A percentile compares a stretch with the other conserved stretches of the same genome.
Evolutionary conservation across 306 rosid species (phyloP).

Genomic region (Cicer judaicum): DNA sequence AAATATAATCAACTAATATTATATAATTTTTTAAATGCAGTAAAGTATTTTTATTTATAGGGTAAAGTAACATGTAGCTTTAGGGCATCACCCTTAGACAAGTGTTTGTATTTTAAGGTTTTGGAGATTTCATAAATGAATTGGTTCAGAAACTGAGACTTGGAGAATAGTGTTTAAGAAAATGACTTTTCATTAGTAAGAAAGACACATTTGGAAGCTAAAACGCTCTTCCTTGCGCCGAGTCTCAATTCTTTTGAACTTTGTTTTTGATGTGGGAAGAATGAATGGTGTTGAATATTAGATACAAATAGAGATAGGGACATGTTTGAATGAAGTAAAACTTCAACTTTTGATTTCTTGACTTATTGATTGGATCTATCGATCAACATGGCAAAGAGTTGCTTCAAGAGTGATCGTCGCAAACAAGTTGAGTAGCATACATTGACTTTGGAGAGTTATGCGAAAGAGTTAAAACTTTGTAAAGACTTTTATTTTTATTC

Average conservation of each 20-base stretch:
- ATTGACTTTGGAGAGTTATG: slow-evolving; percentile 41
- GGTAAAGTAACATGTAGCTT: too few species aligned
- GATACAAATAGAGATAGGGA: not conserved
- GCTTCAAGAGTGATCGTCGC: not conserved
- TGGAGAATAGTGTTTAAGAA: slow-evolving; percentile 30
- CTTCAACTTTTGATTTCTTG: slow-evolving; percentile 33
- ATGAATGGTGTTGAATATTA: slow-evolving; percentile 12
- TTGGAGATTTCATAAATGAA: not conserved
- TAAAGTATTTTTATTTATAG: too few species aligned
- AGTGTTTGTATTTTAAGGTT: slow-evolving; percentile 17
- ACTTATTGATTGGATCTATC: not conserved
- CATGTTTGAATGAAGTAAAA: slow-evolving; percentile 11
- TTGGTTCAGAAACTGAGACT: slow-evolving; percentile 39
- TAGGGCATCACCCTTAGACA: too few species aligned
- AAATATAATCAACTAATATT: too few species aligned
- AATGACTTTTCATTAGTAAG: slow-evolving; percentile 38
- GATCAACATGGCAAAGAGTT: slow-evolving; percentile 1
- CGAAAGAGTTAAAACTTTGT: not conserved
- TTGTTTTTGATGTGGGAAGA: slow-evolving; percentile 18
- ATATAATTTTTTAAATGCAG: too few species aligned
- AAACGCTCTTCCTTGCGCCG: not conserved
- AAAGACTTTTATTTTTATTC: not conserved
- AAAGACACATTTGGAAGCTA: slow-evolving; percentile 30
- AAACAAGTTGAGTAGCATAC: slow-evolving; percentile 33
- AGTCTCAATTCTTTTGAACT: slow-evolving; percentile 32